phyloP scores from a whole-genome alignment of 2,329 filamentous ascomycete species.

The Stemphylium lycopersici region DNA sequence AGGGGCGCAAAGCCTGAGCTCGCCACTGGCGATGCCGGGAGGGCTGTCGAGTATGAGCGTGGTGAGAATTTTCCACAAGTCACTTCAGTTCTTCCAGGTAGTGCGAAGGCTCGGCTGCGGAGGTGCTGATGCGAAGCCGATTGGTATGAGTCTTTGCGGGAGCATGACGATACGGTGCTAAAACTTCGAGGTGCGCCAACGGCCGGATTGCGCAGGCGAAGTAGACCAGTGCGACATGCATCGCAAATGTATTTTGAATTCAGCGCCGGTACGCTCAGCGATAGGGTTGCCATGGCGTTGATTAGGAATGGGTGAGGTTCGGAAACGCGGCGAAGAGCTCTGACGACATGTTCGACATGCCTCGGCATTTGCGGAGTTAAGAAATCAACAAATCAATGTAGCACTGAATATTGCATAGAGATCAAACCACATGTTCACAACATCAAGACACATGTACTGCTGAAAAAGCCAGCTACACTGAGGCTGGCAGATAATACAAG shows the following conservation, averaged over 20 bases:
- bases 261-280: neutral
- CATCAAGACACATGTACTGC: neutral
- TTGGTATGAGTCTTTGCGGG: neutral
- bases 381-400: neutral
- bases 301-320: neutral
- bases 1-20: slow-evolving; percentile 61
- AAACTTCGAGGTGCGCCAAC: slow-evolving; percentile 10
- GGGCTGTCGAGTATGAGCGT: neutral
- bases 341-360: slow-evolving; percentile 12
- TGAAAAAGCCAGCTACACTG: slow-evolving; percentile 13
- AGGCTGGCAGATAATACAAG: slow-evolving; percentile 1
- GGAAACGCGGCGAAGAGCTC: slow-evolving; percentile 3
- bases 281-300: slow-evolving; percentile 19
- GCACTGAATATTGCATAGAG: neutral
- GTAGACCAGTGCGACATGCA: slow-evolving; percentile 22
- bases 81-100: neutral
- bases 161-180: slow-evolving; percentile 17
- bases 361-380: slow-evolving; percentile 29
- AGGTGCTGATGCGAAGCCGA: slow-evolving; percentile 35
- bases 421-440: neutral
- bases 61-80: neutral
- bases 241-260: slow-evolving; percentile 26
- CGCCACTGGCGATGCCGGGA: neutral
- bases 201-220: slow-evolving; percentile 4
- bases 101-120: neutral